Conservation (phyloP, 1,284 basidiomycete genomes). For the Puccinia hordei region DNA sequence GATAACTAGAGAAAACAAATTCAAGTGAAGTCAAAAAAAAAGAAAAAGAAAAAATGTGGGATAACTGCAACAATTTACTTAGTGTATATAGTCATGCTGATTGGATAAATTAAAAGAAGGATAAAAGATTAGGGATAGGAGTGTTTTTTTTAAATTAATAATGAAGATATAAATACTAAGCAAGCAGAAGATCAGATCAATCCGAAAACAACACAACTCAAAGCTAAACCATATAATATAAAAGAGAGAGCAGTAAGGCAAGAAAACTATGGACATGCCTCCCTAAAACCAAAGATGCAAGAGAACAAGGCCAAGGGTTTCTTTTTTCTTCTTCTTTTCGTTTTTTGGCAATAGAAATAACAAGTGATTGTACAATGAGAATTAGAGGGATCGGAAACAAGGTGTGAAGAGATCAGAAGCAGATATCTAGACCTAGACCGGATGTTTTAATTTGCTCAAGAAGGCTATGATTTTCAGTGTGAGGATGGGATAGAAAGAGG, state of each 20-base stretch:
- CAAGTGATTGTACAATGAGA: too few species aligned
- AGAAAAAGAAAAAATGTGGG: background rate
- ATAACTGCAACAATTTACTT: background rate
- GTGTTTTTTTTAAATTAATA: too few species aligned
- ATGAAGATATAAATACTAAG: background rate
- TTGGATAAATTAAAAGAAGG: background rate
- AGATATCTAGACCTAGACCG: background rate
- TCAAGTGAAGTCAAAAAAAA: background rate
- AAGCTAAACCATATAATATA: background rate
- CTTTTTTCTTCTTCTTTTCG: too few species aligned
- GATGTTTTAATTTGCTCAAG: conserved; percentile 3
- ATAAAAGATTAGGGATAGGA: background rate
- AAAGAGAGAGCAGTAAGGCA: background rate
- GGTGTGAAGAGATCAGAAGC: background rate
- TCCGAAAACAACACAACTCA: background rate
- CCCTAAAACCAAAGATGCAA: background rate
- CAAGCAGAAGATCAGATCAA: background rate
- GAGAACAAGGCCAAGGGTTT: background rate
- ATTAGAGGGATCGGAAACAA: too few species aligned
- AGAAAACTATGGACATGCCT: background rate
- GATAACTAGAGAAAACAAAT: too few species aligned
- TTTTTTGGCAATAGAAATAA: too few species aligned
- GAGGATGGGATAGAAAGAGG: background rate
- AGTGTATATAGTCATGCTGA: background rate
- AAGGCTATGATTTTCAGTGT: background rate